Evolutionary conservation across 352 stramenopile genomes (phyloP).

Genomic region (Phytophthora colocasiae): DNA sequence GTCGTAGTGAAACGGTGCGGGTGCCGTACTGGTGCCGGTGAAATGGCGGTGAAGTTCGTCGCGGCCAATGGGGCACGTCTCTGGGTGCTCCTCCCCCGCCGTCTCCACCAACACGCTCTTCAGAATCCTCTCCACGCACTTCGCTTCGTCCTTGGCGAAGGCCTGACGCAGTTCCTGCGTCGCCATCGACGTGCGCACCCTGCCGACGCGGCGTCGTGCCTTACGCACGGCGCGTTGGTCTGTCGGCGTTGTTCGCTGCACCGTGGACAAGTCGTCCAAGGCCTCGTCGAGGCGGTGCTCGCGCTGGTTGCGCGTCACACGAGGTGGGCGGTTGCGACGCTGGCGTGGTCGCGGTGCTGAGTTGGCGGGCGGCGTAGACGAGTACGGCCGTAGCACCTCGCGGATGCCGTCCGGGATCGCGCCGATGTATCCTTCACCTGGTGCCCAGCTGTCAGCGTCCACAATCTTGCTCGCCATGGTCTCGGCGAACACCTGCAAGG

Average conservation of each 20-base stretch:
- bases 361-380: not conserved
- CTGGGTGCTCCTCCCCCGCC: not conserved
- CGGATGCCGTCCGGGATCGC: constrained; percentile 8
- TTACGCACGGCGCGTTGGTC: not conserved
- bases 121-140: constrained; percentile 4
- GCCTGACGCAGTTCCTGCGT: not conserved
- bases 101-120: not conserved
- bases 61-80: not conserved
- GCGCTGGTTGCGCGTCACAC: constrained; percentile 7
- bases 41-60: not conserved
- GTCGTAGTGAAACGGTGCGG: too few relatives aligned
- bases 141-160: constrained; percentile 4
- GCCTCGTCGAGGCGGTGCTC: constrained; percentile 14
- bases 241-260: not conserved
- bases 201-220: not conserved
- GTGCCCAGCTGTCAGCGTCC: constrained; percentile 20
- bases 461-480: too few relatives aligned
- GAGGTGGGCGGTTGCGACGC: constrained; percentile 2
- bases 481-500: too few relatives aligned
- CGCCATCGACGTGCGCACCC: not conserved
- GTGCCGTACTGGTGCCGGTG: not conserved
- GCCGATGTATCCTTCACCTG: constrained; percentile 22
- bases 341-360: not conserved
- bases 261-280: constrained; percentile 4
- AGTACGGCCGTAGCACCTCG: constrained; percentile 1